Evolutionary conservation across 116 monocot species (phyloP).

Genomic region (Dioscorea cayenensis): DNA sequence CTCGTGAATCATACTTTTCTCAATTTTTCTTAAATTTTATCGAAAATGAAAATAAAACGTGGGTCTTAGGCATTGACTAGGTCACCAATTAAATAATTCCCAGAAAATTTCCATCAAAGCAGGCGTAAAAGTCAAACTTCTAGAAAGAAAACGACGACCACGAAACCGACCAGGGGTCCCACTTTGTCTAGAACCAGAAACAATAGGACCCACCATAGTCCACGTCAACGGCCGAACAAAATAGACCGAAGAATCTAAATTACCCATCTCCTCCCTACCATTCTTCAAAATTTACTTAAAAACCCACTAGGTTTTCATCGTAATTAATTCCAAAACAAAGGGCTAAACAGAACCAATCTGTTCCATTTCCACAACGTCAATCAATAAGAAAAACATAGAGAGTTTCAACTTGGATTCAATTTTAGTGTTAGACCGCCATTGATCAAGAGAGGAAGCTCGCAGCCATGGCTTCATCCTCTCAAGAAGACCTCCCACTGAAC

Average conservation of each 20-base stretch:
- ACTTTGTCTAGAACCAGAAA: not conserved
- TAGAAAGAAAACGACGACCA: not conserved
- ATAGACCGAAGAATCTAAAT: not conserved
- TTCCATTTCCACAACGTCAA: not conserved
- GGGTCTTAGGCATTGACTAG: not conserved
- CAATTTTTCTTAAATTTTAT: too few species aligned
- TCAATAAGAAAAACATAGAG: too few species aligned
- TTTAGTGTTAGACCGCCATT: not conserved
- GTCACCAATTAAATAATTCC: not conserved
- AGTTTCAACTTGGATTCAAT: not conserved
- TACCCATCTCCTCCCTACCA: not conserved
- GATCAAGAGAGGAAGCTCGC: not conserved
- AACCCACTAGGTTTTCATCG: not conserved
- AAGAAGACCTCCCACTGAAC: conserved; percentile 18
- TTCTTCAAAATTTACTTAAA: not conserved
- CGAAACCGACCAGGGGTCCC: not conserved
- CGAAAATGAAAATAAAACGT: not conserved
- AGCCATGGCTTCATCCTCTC: not conserved
- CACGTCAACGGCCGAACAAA: not conserved
- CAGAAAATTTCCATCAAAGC: not conserved
- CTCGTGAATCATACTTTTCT: too few species aligned
- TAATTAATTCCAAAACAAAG: not conserved
- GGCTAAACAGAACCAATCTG: not conserved
- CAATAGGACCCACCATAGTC: not conserved
- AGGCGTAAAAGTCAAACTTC: not conserved